phyloP scores from a whole-genome alignment of 1,139 yeast genomes.

The Suhomyces yuchorum region DNA sequence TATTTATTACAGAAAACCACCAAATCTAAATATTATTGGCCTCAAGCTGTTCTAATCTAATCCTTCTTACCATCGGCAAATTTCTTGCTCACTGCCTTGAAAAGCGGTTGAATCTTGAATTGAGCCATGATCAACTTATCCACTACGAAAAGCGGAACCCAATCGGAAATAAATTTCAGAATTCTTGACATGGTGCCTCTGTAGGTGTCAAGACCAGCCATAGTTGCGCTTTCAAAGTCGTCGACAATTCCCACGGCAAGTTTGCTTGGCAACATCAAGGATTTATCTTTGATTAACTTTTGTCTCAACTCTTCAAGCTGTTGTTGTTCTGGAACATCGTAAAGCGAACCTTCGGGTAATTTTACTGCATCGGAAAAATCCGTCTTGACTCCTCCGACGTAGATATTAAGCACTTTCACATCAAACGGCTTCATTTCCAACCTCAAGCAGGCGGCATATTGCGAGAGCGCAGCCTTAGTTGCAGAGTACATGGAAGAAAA shows the following conservation, averaged over 20 bases:
- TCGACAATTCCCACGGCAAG: constrained; percentile 58
- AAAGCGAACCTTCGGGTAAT: constrained; percentile 58
- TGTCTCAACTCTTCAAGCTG: constrained; percentile 55
- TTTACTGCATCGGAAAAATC: constrained; percentile 54
- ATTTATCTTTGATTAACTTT: constrained; percentile 58
- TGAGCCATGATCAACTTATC: constrained; percentile 47
- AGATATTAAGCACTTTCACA: constrained; percentile 68
- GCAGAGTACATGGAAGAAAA: constrained; percentile 70
- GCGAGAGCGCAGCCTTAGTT: constrained; percentile 76
- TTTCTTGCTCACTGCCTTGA: constrained; percentile 23
- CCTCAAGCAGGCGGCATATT: constrained; percentile 62
- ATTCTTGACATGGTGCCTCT: constrained; percentile 54
- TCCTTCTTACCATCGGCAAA: constrained; percentile 21
- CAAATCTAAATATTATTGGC: too few relatives aligned
- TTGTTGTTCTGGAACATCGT: constrained; percentile 52
- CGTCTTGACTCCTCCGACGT: constrained; percentile 69
- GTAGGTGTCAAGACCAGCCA: constrained; percentile 49
- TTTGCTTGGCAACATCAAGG: constrained; percentile 52
- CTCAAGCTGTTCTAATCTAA: neutral
- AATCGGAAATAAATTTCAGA: constrained; percentile 50
- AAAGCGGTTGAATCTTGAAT: constrained; percentile 48
- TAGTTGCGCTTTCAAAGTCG: constrained; percentile 48
- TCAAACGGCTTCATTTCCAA: constrained; percentile 73
- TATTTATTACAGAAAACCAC: too few relatives aligned
- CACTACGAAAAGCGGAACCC: constrained; percentile 53